phyloP scores from a whole-genome alignment of 345 rosid genomes.

The Moricandia arvensis region DNA sequence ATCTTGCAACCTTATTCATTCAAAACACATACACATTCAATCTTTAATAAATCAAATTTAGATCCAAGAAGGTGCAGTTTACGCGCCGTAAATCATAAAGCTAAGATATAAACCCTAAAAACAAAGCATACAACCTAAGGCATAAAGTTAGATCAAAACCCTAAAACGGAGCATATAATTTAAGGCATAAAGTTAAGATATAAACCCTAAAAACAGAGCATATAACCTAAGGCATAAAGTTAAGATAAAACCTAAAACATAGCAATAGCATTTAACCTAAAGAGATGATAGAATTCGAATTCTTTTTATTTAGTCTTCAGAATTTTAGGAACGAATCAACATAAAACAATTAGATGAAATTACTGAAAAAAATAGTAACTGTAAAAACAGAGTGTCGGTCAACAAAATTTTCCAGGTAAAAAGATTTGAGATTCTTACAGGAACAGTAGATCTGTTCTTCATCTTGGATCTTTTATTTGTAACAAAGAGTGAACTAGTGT shows the following conservation, averaged over 20 bases:
- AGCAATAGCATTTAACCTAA: not conserved
- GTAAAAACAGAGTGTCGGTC: too few relatives aligned
- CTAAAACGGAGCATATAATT: not conserved
- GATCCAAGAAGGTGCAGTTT: not conserved
- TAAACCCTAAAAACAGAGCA: not conserved
- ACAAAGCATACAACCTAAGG: not conserved
- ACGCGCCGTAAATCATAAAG: not conserved
- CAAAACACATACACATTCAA: not conserved
- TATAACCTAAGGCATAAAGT: too few relatives aligned
- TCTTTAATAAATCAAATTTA: not conserved
- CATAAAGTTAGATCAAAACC: not conserved
- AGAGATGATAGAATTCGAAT: not conserved
- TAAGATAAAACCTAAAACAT: not conserved
- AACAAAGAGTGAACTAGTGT: constrained; percentile 39
- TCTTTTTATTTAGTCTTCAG: not conserved
- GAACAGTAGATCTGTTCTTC: constrained; percentile 45
- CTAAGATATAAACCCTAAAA: not conserved
- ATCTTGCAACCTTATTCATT: constrained; percentile 67
- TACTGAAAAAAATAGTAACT: not conserved
- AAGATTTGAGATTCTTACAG: constrained; percentile 45
- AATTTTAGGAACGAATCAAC: not conserved
- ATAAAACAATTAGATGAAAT: not conserved
- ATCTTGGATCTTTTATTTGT: constrained; percentile 45
- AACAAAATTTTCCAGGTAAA: too few relatives aligned
- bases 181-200: too few relatives aligned